Percentiles rank a stretch among this genome's conserved stretches.
These are phyloP conservation scores for Camellia oleifera DNA, from an alignment of 179 eudicot genomes.

Conservation along the genomic window DNA sequence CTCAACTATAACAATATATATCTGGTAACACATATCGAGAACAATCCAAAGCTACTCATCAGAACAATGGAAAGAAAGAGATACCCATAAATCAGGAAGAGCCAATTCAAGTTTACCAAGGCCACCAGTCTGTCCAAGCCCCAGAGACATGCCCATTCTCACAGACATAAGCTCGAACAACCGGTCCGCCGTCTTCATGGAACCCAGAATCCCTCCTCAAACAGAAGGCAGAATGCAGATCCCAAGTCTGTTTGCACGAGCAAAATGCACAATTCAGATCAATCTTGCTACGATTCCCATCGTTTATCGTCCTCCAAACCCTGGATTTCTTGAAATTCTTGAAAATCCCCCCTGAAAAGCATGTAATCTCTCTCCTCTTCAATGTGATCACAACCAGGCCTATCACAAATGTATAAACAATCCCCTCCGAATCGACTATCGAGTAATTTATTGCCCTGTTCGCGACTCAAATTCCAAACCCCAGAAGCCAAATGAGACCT, in stretches of 20 bases:
- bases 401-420: conserved; percentile 74
- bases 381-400: conserved; percentile 90
- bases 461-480: conserved; percentile 69
- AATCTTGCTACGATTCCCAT: conserved; percentile 54
- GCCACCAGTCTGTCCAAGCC: conserved; percentile 90
- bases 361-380: conserved; percentile 83
- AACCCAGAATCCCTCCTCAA: conserved; percentile 80
- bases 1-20: neutral
- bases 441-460: conserved; percentile 77
- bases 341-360: conserved; percentile 80
- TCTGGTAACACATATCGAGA: neutral
- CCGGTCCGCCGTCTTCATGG: conserved; percentile 94
- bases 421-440: conserved; percentile 84
- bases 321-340: conserved; percentile 72
- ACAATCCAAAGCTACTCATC: neutral
- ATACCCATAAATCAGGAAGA: neutral
- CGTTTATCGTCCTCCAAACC: conserved; percentile 93
- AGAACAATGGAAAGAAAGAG: too few relatives aligned
- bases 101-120: conserved; percentile 47
- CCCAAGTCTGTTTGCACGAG: conserved; percentile 67
- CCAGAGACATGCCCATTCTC: conserved; percentile 99
- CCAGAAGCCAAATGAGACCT: conserved; percentile 75
- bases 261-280: conserved; percentile 79
- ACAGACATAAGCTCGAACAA: conserved; percentile 88
- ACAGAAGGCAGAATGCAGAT: conserved; percentile 89